Percentiles rank a stretch among this genome's conserved stretches.
Conservation (phyloP, 2,329 filamentous ascomycete genomes). For the Fusarium sulawesiense region DNA sequence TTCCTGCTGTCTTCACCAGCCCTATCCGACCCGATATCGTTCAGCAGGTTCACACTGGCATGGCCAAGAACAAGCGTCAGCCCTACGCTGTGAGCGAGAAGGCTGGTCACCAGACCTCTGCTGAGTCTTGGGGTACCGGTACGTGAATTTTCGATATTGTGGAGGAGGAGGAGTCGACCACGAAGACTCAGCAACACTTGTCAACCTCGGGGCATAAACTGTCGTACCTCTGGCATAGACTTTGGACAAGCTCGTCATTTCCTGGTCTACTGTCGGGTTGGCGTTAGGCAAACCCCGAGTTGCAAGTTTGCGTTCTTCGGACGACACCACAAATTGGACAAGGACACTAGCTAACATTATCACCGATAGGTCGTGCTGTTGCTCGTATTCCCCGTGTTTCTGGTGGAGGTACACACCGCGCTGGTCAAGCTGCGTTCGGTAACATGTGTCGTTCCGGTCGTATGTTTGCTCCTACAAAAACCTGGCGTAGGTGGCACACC, state of each 20-base stretch:
- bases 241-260: not conserved
- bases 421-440: constrained; percentile 99
- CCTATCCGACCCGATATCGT: constrained; percentile 99
- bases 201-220: not conserved
- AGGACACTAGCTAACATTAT: constrained; percentile 41
- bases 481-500: constrained; percentile 98
- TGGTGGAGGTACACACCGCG: constrained; percentile 99
- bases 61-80: constrained; percentile 99
- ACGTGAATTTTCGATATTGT: constrained; percentile 56
- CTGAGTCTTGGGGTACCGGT: constrained; percentile 99
- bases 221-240: not conserved
- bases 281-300: not conserved
- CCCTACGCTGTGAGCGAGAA: constrained; percentile 99
- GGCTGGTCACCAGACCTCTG: constrained; percentile 99
- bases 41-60: constrained; percentile 98
- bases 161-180: not conserved
- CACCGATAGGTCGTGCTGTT: constrained; percentile 85
- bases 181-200: not conserved
- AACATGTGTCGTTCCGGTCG: constrained; percentile 99
- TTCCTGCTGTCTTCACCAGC: constrained; percentile 95
- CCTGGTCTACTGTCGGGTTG: too few relatives aligned
- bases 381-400: constrained; percentile 99
- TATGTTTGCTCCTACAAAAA: constrained; percentile 99
- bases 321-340: not conserved
- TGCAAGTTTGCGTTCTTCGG: not conserved